These are phyloP conservation scores for Taxillus chinensis DNA, from an alignment of 164 flowering plant species.

Conservation along the genomic window DNA sequence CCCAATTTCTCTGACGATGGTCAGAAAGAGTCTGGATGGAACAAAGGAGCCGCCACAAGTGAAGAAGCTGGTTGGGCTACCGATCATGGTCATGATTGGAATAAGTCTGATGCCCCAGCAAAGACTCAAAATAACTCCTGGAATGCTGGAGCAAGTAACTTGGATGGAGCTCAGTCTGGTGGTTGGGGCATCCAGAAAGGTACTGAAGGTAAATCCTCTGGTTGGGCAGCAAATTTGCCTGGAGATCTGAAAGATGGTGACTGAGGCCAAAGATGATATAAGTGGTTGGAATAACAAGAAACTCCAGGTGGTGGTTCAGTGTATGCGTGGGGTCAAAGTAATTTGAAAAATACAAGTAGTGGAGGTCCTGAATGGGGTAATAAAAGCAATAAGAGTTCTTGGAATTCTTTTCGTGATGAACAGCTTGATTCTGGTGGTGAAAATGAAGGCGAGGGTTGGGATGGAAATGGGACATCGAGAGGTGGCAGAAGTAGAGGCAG, in stretches of 20 bases:
- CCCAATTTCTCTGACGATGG: constrained; percentile 12
- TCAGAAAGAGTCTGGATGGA: constrained; percentile 9
- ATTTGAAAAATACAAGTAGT: not conserved
- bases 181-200: too few relatives aligned
- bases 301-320: not conserved
- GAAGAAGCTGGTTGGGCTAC: constrained; percentile 5
- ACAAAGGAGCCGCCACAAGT: constrained; percentile 9
- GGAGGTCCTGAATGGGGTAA: not conserved
- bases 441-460: not conserved
- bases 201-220: too few relatives aligned
- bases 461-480: too few relatives aligned
- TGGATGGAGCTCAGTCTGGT: too few relatives aligned
- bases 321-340: not conserved
- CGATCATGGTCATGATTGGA: not conserved
- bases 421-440: not conserved
- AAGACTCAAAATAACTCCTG: not conserved
- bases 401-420: too few relatives aligned
- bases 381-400: too few relatives aligned
- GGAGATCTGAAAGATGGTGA: not conserved
- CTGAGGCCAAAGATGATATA: not conserved
- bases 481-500: not conserved
- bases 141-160: not conserved
- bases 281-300: not conserved
- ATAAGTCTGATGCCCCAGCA: not conserved
- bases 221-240: not conserved